Evolutionary conservation across 192 early-diverging fungal species (phyloP).

Genomic region (Chytriomyces sp.): DNA sequence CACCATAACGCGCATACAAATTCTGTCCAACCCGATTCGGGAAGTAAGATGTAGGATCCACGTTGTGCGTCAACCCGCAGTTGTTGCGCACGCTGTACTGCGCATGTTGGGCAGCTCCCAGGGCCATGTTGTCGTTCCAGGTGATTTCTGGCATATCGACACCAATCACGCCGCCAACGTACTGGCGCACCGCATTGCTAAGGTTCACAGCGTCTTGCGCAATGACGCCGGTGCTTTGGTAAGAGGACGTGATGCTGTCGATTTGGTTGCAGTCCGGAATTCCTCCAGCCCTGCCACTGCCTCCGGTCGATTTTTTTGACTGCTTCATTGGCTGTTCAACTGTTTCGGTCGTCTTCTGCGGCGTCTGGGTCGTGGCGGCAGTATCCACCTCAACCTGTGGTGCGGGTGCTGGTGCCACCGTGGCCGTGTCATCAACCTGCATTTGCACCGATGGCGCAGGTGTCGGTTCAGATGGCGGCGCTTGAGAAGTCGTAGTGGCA

Average conservation of each 20-base stretch:
- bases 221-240: not conserved
- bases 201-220: not conserved
- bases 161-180: not conserved
- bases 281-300: too few relatives aligned
- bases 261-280: not conserved
- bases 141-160: not conserved
- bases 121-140: not conserved
- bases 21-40: conserved; percentile 5
- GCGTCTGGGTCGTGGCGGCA: too few relatives aligned
- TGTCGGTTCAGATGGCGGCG: too few relatives aligned
- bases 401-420: too few relatives aligned
- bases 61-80: not conserved
- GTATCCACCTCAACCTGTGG: too few relatives aligned
- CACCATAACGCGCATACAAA: not conserved
- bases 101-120: not conserved
- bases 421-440: too few relatives aligned
- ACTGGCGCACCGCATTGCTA: not conserved
- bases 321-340: too few relatives aligned
- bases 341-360: too few relatives aligned
- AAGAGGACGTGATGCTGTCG: not conserved
- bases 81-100: not conserved
- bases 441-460: too few relatives aligned
- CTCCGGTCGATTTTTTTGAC: too few relatives aligned
- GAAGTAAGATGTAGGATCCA: not conserved
- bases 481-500: too few relatives aligned